Percentiles rank a stretch among this genome's conserved stretches.
phyloP scores from a whole-genome alignment of 768 basidiomycete species.

The Trametes meyenii region DNA sequence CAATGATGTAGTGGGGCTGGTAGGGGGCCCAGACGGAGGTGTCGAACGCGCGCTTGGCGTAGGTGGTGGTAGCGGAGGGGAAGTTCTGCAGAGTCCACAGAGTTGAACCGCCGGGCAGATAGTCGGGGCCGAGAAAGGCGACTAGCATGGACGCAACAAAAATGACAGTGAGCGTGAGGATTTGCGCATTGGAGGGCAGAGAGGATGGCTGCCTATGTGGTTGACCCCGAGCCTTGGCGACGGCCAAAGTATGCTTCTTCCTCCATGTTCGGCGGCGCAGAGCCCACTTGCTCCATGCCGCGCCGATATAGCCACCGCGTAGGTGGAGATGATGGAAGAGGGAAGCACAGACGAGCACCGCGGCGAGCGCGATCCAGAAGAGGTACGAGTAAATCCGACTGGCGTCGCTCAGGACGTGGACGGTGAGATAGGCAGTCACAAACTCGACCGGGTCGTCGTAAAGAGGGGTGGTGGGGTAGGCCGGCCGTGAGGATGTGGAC shows the following conservation, averaged over 20 bases:
- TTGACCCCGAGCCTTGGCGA: conserved; percentile 36
- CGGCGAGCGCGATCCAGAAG: conserved; percentile 57
- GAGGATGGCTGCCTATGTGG: conserved; percentile 46
- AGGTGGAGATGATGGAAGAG: conserved; percentile 47
- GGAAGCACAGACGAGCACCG: conserved; percentile 44
- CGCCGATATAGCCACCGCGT: conserved; percentile 48
- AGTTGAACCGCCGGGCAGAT: conserved; percentile 54
- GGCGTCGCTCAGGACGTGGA: conserved; percentile 55
- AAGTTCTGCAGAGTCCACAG: conserved; percentile 38
- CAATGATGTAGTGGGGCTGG: conserved; percentile 60
- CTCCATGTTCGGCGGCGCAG: conserved; percentile 61
- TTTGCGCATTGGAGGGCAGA: conserved; percentile 66
- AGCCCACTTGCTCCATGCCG: conserved; percentile 60
- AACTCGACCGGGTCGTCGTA: conserved; percentile 50
- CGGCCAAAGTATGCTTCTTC: conserved; percentile 45
- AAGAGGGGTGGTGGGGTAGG: conserved; percentile 48
- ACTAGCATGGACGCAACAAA: conserved; percentile 46
- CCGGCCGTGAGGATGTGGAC: conserved; percentile 21
- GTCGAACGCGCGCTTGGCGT: conserved; percentile 28
- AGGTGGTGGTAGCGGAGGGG: conserved; percentile 34
- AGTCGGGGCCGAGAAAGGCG: conserved; percentile 67
- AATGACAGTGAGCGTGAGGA: conserved; percentile 53
- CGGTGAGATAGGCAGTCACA: conserved; percentile 58
- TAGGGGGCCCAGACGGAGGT: conserved; percentile 40
- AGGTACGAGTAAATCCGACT: conserved; percentile 60